Base-by-base conservation (phyloP, 345 rosid species). In the Acer yangbiense region DNA sequence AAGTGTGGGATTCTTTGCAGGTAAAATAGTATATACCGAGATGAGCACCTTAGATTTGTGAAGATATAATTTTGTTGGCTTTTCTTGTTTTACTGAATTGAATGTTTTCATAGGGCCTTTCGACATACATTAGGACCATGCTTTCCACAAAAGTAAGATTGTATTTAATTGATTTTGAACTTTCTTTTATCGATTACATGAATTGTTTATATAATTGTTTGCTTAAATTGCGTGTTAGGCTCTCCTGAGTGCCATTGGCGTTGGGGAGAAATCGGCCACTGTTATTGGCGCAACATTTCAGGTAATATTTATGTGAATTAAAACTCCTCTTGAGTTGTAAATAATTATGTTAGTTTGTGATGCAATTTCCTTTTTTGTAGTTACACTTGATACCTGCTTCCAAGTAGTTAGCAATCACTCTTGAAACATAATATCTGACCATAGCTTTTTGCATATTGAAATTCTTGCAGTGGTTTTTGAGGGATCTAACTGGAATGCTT, bases 401-500 rank as follows among this genome's bases (percentile, higher is more conserved):
- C n/a, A 5, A 62, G 27, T 74, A 29, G 64, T 57, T 35, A n/a
- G 29, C 58, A 55, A 23, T 78, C 58, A 54, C 44, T 57, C 44
- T 52, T 67, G 29, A 55, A 29, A 29, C 27, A 68, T 39, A 20
- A 41, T 74, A 46, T 54, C 25, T 65, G 20, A 75, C 3, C 16
- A 14, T 32, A 57, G 60, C 21, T 67, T 70, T 73, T 73, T 69
- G 3, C 39, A 11, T 2, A 16, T 69, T 41, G 67, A 65, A 71
- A 68, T 62, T 71, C 16, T 78, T 85, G 77, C 86, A 93, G 98
- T 95, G 98, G 98, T 95, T 95, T 85, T 80, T 95, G 84, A 92
- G 98, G 78, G 98, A 95, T 74, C 86, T 95, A 46, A 93, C 97
- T n/a, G 98, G 98, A 84, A 95, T 95, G 98, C 87, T 95, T 43